Evolutionary conservation across 1,139 yeast genomes (phyloP).

Genomic region (Williopsis jadinii): DNA sequence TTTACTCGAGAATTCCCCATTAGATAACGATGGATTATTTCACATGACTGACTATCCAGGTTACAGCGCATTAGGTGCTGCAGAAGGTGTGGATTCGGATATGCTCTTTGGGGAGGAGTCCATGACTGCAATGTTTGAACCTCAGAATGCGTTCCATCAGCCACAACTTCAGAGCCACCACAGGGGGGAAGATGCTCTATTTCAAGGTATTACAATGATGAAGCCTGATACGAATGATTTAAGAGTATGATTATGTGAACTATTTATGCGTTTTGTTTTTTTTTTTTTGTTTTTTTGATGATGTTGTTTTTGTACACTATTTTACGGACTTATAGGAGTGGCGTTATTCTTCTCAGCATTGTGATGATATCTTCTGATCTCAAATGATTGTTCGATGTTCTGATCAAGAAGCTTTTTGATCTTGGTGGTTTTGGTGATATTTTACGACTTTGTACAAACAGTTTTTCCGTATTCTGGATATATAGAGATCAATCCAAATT

Average conservation of each 20-base stretch:
- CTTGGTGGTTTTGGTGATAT: too few species aligned
- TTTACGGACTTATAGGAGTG: too few species aligned
- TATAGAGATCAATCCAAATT: too few species aligned
- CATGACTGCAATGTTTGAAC: not conserved
- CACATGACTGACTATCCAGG: conserved; percentile 1
- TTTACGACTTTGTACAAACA: too few species aligned
- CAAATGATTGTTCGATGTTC: not conserved
- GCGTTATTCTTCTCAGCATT: too few species aligned
- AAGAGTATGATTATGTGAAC: not conserved
- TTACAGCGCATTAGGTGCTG: not conserved
- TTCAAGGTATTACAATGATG: conserved; percentile 2
- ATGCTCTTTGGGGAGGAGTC: conserved; percentile 1
- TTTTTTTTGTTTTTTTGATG: too few species aligned
- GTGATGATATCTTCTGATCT: too few species aligned
- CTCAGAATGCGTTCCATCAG: not conserved
- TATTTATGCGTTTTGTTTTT: too few species aligned
- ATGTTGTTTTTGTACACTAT: too few species aligned
- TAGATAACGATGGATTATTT: conserved; percentile 8
- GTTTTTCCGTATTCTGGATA: too few species aligned
- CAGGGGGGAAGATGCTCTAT: conserved; percentile 1
- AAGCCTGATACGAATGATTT: not conserved
- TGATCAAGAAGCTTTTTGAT: not conserved
- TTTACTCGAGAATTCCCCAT: conserved; percentile 13
- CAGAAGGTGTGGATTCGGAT: not conserved
- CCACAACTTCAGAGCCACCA: not conserved